Evolutionary conservation across 2,329 filamentous ascomycete species (phyloP).

Genomic region (Aspergillus ochraceoroseus): DNA sequence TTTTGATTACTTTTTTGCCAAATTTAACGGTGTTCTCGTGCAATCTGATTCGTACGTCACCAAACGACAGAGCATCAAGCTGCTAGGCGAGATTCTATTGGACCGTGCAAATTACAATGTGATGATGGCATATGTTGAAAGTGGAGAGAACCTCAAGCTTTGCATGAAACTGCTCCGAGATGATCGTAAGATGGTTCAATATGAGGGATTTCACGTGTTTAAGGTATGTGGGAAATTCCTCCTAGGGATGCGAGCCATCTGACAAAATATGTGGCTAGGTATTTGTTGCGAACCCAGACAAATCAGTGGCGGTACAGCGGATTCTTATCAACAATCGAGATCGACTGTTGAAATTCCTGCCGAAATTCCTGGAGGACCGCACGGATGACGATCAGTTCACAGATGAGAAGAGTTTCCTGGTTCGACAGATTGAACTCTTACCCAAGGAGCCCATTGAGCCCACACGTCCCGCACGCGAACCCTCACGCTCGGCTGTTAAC

Average conservation of each 20-base stretch:
- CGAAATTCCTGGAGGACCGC: conserved; percentile 86
- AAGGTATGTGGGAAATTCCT: conserved; percentile 53
- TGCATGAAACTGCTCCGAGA: conserved; percentile 96
- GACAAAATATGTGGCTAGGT: conserved; percentile 51
- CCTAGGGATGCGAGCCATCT: conserved; percentile 14
- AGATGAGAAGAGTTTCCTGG: conserved; percentile 93
- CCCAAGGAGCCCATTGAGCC: conserved; percentile 42
- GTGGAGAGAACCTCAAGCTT: conserved; percentile 92
- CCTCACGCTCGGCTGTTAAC: conserved; percentile 27
- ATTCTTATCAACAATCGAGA: conserved; percentile 96
- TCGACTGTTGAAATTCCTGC: conserved; percentile 80
- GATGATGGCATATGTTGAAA: conserved; percentile 96
- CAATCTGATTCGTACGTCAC: conserved; percentile 96
- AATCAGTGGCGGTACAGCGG: conserved; percentile 90
- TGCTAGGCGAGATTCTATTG: conserved; percentile 88
- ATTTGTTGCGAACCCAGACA: conserved; percentile 97
- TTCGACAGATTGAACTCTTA: conserved; percentile 73
- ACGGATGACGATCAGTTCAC: conserved; percentile 98
- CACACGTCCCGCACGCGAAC: conserved; percentile 26
- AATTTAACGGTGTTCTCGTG: conserved; percentile 81
- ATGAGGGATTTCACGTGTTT: conserved; percentile 98
- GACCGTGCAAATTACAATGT: conserved; percentile 96
- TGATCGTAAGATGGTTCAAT: conserved; percentile 98
- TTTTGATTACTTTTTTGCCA: conserved; percentile 87
- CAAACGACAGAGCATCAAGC: conserved; percentile 95